Base-by-base conservation (phyloP, 2,329 filamentous ascomycete species). In the Fusarium miscanthi region DNA sequence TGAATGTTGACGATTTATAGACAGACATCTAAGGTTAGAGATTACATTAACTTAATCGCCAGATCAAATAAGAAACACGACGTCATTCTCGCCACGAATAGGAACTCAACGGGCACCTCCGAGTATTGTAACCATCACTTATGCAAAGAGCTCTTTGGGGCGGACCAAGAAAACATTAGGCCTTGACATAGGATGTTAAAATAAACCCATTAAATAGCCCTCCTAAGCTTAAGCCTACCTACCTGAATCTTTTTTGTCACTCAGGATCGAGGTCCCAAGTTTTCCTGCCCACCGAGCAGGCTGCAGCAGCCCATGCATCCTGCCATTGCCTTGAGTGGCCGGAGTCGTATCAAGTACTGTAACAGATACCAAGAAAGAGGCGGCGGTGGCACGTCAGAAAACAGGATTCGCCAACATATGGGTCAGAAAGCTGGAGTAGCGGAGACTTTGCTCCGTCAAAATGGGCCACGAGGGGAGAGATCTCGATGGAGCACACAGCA, bases 371-470 rank as follows among this genome's bases (percentile, higher is more conserved):
- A 49, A 59, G 30, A 41, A 69, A 63, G 40, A 69, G 49, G 49
- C 49, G n/a, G 42, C 38, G 23, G 66, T 63, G 64, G 57, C 49
- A 65, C 35, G n/a, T 31, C 38, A 46, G 40, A 59, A 72, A 73
- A 49, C 69, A 61, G 45, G 65, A 49, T 52, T 57, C 31, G 5
- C 25, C 43, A 60, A 43, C 16, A 6, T 30, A 25, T 14, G 25
- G 21, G n/a, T 21, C 17, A 17, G 14, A 48, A 54, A 25, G 13
- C 35, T 35, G 46, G 31, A 40, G 35, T 37, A 13, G 40, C 70
- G 71, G 71, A 74, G 59, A 19, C 38, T n/a, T 61, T 72, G 52
- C 71, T 74, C 71, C 71, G 70, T 59, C 14, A 27, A 37, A 35
- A 52, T 51, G 46, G 59, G 41, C 58, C 66, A 69, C 67, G 68